These are phyloP conservation scores for Cryphonectria nitschkei DNA, from an alignment of 2,329 filamentous ascomycete species.

Conservation along the genomic window DNA sequence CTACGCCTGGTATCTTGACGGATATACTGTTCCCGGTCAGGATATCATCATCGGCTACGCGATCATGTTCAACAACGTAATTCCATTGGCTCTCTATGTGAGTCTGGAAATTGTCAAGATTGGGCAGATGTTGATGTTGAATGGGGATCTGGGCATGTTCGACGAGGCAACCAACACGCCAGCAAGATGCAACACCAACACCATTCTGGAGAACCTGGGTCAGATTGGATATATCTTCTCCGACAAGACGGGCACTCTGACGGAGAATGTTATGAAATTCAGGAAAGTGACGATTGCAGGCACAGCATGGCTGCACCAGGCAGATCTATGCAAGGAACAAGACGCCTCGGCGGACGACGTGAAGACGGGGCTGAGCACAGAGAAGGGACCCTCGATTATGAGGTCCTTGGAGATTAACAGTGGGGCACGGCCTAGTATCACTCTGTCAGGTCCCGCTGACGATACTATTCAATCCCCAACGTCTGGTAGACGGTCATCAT, in stretches of 20 bases:
- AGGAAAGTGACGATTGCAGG: constrained; percentile 89
- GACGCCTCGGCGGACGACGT: constrained; percentile 10
- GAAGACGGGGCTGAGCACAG: constrained; percentile 28
- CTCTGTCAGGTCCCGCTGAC: constrained; percentile 30
- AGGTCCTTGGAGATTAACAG: constrained; percentile 26
- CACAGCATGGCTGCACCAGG: constrained; percentile 84
- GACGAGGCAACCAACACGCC: constrained; percentile 82
- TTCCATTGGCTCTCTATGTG: constrained; percentile 89
- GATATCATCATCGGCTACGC: constrained; percentile 87
- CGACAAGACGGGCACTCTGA: constrained; percentile 93
- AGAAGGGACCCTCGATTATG: constrained; percentile 35
- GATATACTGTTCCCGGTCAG: constrained; percentile 72
- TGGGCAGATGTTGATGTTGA: constrained; percentile 76
- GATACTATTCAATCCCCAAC: constrained; percentile 35
- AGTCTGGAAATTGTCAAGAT: constrained; percentile 87
- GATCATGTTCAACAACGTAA: constrained; percentile 97
- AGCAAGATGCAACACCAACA: constrained; percentile 88
- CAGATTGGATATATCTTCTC: constrained; percentile 91
- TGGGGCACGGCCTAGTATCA: constrained; percentile 11
- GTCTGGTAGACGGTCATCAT: constrained; percentile 49
- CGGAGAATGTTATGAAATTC: constrained; percentile 95
- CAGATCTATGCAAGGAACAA: constrained; percentile 59
- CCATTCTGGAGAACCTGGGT: constrained; percentile 90
- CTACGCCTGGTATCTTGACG: constrained; percentile 74
- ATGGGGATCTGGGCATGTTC: constrained; percentile 87